These are phyloP conservation scores for Aspergillus ibericus DNA, from an alignment of 2,329 filamentous ascomycete species.

Conservation along the genomic window DNA sequence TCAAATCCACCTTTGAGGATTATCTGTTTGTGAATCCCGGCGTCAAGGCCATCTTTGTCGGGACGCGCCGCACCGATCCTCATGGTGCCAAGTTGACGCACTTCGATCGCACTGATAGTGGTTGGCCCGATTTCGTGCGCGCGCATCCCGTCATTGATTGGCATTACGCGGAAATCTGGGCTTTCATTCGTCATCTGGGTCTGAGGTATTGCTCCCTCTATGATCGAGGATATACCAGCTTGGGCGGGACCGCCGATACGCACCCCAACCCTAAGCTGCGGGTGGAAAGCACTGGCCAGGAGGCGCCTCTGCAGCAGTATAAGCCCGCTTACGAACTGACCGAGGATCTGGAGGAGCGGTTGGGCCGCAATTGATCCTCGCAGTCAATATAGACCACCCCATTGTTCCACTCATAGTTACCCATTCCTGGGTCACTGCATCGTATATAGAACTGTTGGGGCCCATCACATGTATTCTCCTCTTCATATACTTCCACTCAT, in stretches of 20 bases:
- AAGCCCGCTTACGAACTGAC: constrained; percentile 73
- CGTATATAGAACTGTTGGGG: not conserved
- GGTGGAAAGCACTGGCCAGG: constrained; percentile 24
- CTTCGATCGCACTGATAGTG: constrained; percentile 84
- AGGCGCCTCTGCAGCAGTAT: constrained; percentile 48
- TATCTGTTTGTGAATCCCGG: constrained; percentile 60
- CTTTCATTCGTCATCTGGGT: constrained; percentile 69
- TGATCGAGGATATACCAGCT: constrained; percentile 82
- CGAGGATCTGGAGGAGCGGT: constrained; percentile 73
- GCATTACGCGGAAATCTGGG: constrained; percentile 95
- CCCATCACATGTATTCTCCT: not conserved
- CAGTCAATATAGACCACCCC: not conserved
- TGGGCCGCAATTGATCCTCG: constrained; percentile 63
- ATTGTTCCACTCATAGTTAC: not conserved
- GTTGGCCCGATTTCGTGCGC: constrained; percentile 90
- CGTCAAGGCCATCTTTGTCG: constrained; percentile 80
- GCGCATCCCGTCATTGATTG: constrained; percentile 96
- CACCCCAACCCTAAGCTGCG: constrained; percentile 78
- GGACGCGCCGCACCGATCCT: constrained; percentile 87
- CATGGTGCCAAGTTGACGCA: constrained; percentile 75
- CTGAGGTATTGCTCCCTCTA: constrained; percentile 87
- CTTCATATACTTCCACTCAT: not conserved
- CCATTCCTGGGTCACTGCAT: not conserved
- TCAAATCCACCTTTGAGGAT: constrained; percentile 75
- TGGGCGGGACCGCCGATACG: constrained; percentile 89